Conservation (phyloP, 805 yeast species). For the Candida morakotiae region DNA sequence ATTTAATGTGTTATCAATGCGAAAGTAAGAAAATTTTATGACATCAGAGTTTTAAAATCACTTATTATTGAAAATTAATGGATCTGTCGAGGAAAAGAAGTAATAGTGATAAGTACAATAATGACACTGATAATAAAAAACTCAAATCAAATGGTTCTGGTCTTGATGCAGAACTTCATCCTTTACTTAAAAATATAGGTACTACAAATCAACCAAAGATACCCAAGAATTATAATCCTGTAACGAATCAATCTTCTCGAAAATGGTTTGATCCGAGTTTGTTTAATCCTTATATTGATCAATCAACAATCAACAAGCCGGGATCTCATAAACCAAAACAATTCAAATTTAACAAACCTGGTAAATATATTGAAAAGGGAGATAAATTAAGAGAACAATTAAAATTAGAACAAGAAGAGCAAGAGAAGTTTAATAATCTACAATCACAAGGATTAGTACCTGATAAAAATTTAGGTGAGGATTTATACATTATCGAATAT, state of each 20-base stretch:
- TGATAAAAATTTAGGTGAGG: constrained; percentile 53
- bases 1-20: not conserved
- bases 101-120: not conserved
- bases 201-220: constrained; percentile 20
- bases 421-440: constrained; percentile 21
- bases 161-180: constrained; percentile 33
- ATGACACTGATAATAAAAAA: not conserved
- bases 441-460: constrained; percentile 45
- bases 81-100: not conserved
- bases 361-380: constrained; percentile 58
- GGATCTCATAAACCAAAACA: constrained; percentile 26
- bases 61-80: no score
- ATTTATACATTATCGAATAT: constrained; percentile 37
- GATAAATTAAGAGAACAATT: constrained; percentile 43
- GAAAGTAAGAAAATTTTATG: not conserved
- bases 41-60: no score
- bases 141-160: constrained; percentile 18
- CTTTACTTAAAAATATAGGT: constrained; percentile 28
- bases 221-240: constrained; percentile 24
- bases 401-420: constrained; percentile 24
- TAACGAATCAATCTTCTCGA: constrained; percentile 21
- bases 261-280: constrained; percentile 29
- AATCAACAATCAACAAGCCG: constrained; percentile 10
- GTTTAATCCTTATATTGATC: constrained; percentile 37
- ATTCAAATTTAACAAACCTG: constrained; percentile 54